Base-by-base conservation (phyloP, 345 rosid genomes). In the Toxicodendron radicans region DNA sequence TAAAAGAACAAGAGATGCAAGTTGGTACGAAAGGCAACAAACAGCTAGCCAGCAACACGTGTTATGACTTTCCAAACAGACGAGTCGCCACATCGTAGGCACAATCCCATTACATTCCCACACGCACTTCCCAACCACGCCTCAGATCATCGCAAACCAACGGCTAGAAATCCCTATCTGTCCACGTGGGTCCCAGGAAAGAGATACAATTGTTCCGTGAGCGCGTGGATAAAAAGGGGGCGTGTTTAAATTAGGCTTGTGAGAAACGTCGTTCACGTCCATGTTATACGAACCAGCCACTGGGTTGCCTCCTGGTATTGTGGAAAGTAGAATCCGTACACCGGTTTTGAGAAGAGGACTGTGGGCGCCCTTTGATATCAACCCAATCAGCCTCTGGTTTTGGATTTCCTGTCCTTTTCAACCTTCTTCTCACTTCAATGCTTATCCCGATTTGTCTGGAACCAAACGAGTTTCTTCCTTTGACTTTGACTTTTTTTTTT, bases 401-500 rank as follows among this genome's bases (percentile, higher is more conserved):
- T 43, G 43, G 43, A 7, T 38, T 38, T 9, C 43, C 7, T 38
- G 0, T 8, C 43, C 0, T 38, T 38, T 38, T 38, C 43, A 38
- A 38, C 43, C 43, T 7, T 7, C 8, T 38, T 38, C 7, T 38
- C 43, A 38, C 43, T 5, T 38, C 43, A 5, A 60, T 7, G 5
- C 53, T 45, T 64, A 64, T 64, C 68, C 68, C 68, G 41, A 64
- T 20, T 64, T 9, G n/a, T 5, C 52, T 21, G 68, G 68, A 64
- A 45, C 0, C 8, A 5, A 5, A 38, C 43, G 6, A 7, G 10
- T 38, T 5, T 38, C 43, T 38, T 38, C 43, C 95, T 59, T 81
- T 97, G 35, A 89, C 88, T 0, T 27, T 27, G 30, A 27, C 30
- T 27, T 27, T 27, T 27, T 27, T 27, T 27, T 27, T 27, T 27